Conservation (phyloP, 2,329 filamentous ascomycete genomes). For the Colletotrichum sp. region DNA sequence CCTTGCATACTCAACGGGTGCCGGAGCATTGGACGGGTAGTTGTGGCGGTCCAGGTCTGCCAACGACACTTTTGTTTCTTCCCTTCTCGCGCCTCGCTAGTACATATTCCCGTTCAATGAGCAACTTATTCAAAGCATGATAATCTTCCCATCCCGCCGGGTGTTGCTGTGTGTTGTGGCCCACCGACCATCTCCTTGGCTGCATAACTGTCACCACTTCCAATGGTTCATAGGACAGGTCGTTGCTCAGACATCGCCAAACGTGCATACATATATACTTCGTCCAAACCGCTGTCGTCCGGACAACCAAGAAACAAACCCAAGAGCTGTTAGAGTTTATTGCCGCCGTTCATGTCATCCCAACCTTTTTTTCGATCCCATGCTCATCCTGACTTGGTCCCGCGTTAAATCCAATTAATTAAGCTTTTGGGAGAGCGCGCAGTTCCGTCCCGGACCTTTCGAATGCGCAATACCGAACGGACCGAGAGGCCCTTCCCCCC, state of each 20-base stretch:
- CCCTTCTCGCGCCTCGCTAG: slow-evolving; percentile 16
- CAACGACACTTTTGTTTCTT: slow-evolving; percentile 3
- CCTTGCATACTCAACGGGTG: background rate
- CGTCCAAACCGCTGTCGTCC: background rate
- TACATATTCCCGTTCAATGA: slow-evolving; percentile 16
- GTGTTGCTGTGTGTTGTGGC: background rate
- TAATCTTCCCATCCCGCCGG: background rate
- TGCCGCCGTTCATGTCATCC: background rate
- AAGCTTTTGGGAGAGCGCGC: background rate
- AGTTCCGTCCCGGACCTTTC: background rate
- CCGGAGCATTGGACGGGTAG: slow-evolving; percentile 20
- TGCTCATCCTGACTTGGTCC: background rate
- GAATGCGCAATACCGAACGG: background rate
- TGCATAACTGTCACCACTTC: background rate
- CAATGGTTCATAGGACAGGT: background rate
- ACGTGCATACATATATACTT: background rate
- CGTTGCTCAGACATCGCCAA: background rate
- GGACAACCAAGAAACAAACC: background rate
- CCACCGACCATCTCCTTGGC: background rate
- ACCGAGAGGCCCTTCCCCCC: background rate
- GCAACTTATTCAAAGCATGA: background rate
- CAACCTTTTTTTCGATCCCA: background rate
- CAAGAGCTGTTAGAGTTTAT: background rate
- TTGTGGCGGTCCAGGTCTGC: background rate
- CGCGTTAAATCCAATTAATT: background rate